These are phyloP conservation scores for Meripilus lineatus DNA, from an alignment of 1,284 basidiomycete species.

Conservation along the genomic window DNA sequence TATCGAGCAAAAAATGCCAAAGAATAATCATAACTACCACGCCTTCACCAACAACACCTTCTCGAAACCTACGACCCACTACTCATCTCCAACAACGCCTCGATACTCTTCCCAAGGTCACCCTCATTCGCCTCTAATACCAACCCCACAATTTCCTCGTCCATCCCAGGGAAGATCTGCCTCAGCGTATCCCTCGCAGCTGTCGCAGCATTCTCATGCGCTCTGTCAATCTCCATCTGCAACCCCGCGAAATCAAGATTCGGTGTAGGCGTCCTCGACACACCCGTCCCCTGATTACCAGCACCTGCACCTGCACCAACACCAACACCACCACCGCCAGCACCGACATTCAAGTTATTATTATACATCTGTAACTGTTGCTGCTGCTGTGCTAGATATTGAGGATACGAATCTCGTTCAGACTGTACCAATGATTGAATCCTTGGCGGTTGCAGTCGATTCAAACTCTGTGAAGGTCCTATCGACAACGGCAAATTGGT, in stretches of 20 bases:
- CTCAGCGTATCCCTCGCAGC: constrained; percentile 68
- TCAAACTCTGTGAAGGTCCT: constrained; percentile 33
- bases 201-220: constrained; percentile 61
- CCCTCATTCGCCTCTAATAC: constrained; percentile 86
- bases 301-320: no score
- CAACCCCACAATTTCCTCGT: constrained; percentile 78
- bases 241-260: constrained; percentile 65
- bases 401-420: constrained; percentile 13
- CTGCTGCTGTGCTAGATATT: background rate
- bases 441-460: constrained; percentile 34
- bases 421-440: constrained; percentile 32
- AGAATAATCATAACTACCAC: no score
- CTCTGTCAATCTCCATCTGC: constrained; percentile 75
- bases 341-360: no score
- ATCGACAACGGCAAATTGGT: constrained; percentile 38
- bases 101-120: constrained; percentile 87
- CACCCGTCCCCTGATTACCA: constrained; percentile 22
- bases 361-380: background rate
- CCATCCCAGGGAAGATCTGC: constrained; percentile 84
- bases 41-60: no score
- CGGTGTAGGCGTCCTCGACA: constrained; percentile 66
- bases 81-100: constrained; percentile 76
- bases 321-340: no score
- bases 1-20: no score
- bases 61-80: constrained; percentile 40